Conservation (phyloP, 768 basidiomycete species). For the Asterophora lycoperdoides region DNA sequence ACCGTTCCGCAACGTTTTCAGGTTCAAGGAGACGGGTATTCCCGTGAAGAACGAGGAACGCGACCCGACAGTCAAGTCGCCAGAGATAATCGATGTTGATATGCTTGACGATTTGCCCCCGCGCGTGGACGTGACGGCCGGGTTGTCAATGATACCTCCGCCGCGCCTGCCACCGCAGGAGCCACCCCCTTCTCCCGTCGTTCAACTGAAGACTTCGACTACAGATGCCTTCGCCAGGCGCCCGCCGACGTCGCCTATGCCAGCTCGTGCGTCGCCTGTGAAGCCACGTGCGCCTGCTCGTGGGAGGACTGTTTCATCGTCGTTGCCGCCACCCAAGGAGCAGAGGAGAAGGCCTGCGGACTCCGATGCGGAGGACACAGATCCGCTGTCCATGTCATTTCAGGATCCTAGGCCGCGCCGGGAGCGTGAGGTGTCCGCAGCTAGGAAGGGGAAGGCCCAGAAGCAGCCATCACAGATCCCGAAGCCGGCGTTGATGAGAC, state of each 20-base stretch:
- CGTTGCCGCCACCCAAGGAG: constrained; percentile 2
- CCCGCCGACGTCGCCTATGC: constrained; percentile 62
- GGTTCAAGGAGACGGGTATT: constrained; percentile 17
- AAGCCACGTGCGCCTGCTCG: constrained; percentile 57
- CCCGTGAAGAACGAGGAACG: constrained; percentile 8
- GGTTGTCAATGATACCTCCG: constrained; percentile 14
- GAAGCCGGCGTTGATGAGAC: neutral
- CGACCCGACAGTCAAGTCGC: neutral
- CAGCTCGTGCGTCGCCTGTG: constrained; percentile 44
- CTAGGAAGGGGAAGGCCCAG: neutral
- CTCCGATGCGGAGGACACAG: constrained; percentile 29
- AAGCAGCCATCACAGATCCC: constrained; percentile 1
- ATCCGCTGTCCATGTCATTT: constrained; percentile 32
- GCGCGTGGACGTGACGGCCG: neutral
- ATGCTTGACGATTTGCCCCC: constrained; percentile 17
- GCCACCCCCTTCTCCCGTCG: constrained; percentile 3
- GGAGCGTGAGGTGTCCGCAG: neutral
- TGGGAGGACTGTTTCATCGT: constrained; percentile 15
- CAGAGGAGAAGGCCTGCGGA: constrained; percentile 7
- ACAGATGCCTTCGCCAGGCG: constrained; percentile 53
- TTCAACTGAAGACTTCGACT: constrained; percentile 5
- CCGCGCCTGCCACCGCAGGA: neutral
- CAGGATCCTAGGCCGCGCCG: constrained; percentile 3
- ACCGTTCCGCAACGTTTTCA: constrained; percentile 18
- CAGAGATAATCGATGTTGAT: constrained; percentile 34